These are phyloP conservation scores for Albophoma yamanashiensis DNA, from an alignment of 2,329 filamentous ascomycete genomes.

Conservation along the genomic window DNA sequence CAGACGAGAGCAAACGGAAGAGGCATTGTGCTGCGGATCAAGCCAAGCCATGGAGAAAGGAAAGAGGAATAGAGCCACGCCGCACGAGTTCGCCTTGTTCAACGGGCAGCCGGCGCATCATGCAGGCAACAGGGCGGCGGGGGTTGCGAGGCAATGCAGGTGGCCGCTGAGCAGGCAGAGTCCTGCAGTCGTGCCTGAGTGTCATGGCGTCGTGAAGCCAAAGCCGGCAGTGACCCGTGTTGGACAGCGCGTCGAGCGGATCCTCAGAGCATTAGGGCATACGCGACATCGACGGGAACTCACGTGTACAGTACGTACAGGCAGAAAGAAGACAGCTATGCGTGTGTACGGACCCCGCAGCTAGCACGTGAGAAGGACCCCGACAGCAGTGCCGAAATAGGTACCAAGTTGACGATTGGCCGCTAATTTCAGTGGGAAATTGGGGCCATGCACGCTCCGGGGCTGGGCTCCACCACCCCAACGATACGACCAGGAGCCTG, in stretches of 20 bases:
- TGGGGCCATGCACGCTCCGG: background rate
- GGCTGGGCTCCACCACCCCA: background rate
- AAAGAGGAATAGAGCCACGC: background rate
- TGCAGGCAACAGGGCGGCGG: background rate
- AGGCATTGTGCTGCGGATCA: slow-evolving; percentile 34
- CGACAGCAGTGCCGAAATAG: background rate
- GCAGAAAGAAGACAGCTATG: background rate
- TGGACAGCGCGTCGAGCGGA: background rate
- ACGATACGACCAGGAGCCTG: background rate
- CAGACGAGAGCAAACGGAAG: slow-evolving; percentile 62
- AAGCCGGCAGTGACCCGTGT: background rate
- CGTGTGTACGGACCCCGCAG: no score
- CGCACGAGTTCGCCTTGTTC: background rate
- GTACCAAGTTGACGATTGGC: background rate
- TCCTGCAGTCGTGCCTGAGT: background rate
- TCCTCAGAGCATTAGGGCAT: background rate
- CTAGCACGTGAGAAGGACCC: no score
- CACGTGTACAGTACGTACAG: slow-evolving; percentile 20
- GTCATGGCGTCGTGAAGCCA: slow-evolving; percentile 4
- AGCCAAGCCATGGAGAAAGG: background rate
- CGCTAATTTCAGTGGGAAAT: background rate
- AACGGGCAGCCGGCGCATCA: background rate
- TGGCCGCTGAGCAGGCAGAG: background rate
- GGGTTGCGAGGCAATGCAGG: background rate
- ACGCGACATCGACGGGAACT: slow-evolving; percentile 19